Percentiles rank a stretch among this genome's conserved stretches.
phyloP scores from a whole-genome alignment of 495 filamentous ascomycete genomes.

The Tuber magnatum region DNA sequence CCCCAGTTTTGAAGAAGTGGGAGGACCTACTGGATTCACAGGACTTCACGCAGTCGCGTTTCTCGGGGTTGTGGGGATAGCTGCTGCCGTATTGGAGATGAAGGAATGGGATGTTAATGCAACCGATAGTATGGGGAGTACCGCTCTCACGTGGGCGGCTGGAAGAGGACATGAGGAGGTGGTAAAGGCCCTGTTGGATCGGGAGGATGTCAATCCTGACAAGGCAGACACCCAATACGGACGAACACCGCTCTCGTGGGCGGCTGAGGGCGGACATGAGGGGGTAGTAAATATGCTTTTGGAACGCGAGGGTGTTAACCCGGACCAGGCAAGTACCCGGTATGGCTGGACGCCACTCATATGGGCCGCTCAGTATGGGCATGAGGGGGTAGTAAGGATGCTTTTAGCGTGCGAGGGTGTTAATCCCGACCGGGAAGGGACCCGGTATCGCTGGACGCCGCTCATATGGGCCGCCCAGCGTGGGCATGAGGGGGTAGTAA shows the following conservation, averaged over 20 bases:
- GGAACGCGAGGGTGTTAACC: not conserved
- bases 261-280: not conserved
- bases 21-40: not conserved
- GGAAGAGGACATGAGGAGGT: not conserved
- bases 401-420: too few relatives aligned
- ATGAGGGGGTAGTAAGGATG: not conserved
- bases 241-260: not conserved
- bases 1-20: too few relatives aligned
- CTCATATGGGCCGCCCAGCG: too few relatives aligned
- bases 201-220: not conserved
- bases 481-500: too few relatives aligned
- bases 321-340: not conserved
- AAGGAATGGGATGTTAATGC: not conserved
- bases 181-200: not conserved
- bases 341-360: not conserved
- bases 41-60: not conserved
- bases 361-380: too few relatives aligned
- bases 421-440: too few relatives aligned
- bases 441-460: too few relatives aligned
- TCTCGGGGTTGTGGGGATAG: not conserved
- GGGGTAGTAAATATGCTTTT: not conserved
- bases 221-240: not conserved
- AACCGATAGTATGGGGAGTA: not conserved
- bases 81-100: not conserved
- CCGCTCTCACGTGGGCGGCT: not conserved